Conservation (phyloP, 2,329 filamentous ascomycete genomes). For the Immersiporthe knoxdaviesiana region DNA sequence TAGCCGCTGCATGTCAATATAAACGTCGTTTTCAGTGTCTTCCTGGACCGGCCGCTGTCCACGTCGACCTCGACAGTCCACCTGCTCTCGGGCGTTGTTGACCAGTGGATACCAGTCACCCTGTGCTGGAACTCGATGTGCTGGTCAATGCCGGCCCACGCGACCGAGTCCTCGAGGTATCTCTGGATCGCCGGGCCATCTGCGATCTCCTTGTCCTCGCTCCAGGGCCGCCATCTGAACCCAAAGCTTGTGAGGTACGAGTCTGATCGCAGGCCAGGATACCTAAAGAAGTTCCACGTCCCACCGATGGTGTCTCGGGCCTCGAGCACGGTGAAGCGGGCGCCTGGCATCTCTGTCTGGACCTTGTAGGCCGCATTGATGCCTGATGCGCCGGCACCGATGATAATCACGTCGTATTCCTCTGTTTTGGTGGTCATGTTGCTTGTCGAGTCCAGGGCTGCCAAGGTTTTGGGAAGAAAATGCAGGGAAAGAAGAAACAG, state of each 20-base stretch:
- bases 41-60: constrained; percentile 35
- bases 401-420: constrained; percentile 59
- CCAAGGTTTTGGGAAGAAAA: background rate
- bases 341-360: constrained; percentile 58
- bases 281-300: constrained; percentile 79
- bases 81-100: constrained; percentile 55
- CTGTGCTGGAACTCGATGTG: constrained; percentile 57
- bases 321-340: constrained; percentile 69
- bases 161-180: constrained; percentile 58
- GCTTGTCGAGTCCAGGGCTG: background rate
- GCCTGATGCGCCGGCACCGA: constrained; percentile 74
- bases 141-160: constrained; percentile 54
- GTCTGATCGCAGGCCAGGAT: constrained; percentile 73
- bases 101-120: constrained; percentile 56
- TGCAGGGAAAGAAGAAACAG: background rate
- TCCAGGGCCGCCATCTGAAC: constrained; percentile 75
- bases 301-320: constrained; percentile 68
- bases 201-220: constrained; percentile 55
- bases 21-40: constrained; percentile 52
- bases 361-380: constrained; percentile 74
- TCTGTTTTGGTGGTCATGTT: constrained; percentile 8
- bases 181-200: constrained; percentile 53
- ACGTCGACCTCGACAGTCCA: constrained; percentile 56
- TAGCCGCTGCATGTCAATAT: constrained; percentile 66
- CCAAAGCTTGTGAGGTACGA: constrained; percentile 65